These are phyloP conservation scores for Sutorius australiensis DNA, from an alignment of 768 basidiomycete genomes.

Conservation along the genomic window DNA sequence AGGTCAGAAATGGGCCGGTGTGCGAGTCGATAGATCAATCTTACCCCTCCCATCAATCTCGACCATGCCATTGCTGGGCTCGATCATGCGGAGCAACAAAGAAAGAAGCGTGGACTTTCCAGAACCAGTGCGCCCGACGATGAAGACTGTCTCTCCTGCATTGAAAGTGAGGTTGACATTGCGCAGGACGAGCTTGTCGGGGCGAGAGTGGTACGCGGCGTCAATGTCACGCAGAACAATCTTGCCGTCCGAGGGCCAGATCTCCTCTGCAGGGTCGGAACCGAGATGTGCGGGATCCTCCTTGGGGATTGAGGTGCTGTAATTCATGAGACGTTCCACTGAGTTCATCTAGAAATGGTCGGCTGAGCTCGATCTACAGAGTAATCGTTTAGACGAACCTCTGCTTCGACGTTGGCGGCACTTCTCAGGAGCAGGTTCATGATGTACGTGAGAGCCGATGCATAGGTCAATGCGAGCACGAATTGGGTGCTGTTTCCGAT, in stretches of 20 bases:
- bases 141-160: conserved; percentile 67
- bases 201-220: conserved; percentile 71
- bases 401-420: conserved; percentile 26
- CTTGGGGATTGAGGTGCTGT: conserved; percentile 21
- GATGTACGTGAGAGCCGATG: conserved; percentile 24
- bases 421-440: conserved; percentile 29
- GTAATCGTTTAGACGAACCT: conserved; percentile 9
- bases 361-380: background rate
- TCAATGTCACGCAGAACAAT: conserved; percentile 57
- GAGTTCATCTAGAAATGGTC: conserved; percentile 22
- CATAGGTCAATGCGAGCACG: conserved; percentile 28
- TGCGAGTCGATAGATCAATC: conserved; percentile 34
- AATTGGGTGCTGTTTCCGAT: conserved; percentile 24
- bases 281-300: conserved; percentile 20
- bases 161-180: conserved; percentile 65
- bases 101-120: conserved; percentile 71
- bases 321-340: conserved; percentile 29
- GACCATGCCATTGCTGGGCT: conserved; percentile 58
- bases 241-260: conserved; percentile 48
- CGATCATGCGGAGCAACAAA: conserved; percentile 75
- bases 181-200: conserved; percentile 54
- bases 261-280: conserved; percentile 20
- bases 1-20: conserved; percentile 62
- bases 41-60: conserved; percentile 71
- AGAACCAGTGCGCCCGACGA: conserved; percentile 74